phyloP scores from a whole-genome alignment of 2,329 filamentous ascomycete genomes.

The Colletotrichum plurivorum region DNA sequence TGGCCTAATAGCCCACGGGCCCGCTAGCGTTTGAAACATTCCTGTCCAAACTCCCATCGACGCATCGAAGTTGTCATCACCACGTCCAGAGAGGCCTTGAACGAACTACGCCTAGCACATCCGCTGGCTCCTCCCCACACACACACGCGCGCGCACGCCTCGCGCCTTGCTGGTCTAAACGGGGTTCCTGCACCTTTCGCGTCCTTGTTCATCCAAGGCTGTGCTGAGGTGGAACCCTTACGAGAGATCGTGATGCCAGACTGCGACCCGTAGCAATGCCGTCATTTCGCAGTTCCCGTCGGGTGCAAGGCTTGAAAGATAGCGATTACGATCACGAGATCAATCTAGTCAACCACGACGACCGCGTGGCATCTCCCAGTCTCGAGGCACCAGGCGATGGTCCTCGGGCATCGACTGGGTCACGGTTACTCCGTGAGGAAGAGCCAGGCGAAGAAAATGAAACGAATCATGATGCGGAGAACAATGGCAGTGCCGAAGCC shows the following conservation, averaged over 20 bases:
- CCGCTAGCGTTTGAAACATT: constrained; percentile 21
- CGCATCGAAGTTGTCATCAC: background rate
- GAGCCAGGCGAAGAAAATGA: constrained; percentile 10
- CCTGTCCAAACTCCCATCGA: background rate
- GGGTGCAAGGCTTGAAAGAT: constrained; percentile 68
- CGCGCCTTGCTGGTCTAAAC: background rate
- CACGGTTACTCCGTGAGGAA: constrained; percentile 33
- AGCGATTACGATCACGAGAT: constrained; percentile 81
- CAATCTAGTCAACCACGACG: constrained; percentile 72
- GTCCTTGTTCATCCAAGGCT: background rate
- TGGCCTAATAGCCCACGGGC: constrained; percentile 11
- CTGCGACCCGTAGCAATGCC: constrained; percentile 51
- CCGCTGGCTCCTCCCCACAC: constrained; percentile 34
- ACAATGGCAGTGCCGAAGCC: constrained; percentile 2
- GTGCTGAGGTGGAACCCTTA: background rate
- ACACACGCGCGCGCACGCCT: constrained; percentile 32
- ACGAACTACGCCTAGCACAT: background rate
- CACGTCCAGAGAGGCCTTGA: constrained; percentile 12
- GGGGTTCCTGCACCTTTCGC: constrained; percentile 1
- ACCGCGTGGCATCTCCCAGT: constrained; percentile 37
- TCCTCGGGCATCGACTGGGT: constrained; percentile 29
- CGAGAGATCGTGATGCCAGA: constrained; percentile 15
- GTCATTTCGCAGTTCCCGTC: constrained; percentile 63
- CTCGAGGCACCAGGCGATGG: constrained; percentile 18
- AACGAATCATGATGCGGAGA: background rate